Evolutionary conservation across 2,329 filamentous ascomycete genomes (phyloP), one percentile per base, ranked within the genome.

Genomic region (Sclerotinia minor): DNA sequence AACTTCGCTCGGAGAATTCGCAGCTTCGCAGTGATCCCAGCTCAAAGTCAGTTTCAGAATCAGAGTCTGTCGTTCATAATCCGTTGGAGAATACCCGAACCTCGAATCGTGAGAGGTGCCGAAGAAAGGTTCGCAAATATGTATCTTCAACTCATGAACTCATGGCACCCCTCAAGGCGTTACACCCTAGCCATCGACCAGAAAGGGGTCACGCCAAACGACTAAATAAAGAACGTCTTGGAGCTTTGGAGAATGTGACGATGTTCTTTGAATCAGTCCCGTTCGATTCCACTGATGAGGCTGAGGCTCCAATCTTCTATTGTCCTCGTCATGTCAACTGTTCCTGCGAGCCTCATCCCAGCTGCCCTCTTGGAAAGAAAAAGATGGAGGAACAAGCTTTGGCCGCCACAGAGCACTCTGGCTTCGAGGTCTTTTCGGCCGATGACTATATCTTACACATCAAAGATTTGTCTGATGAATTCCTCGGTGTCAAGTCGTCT

Each of bases 181-280:
- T 60, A 7, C 64, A 59, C n/a, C 64, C 64, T 4, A 59, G n/a
- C 5, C 47, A 66, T 13, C 52, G 64, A 17, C 26, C 64, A 38
- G 64, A 66, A 41, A 66, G 17, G 19, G 64, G 64, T 5, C 32
- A 60, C 17, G 50, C 64, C 17, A 61, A 44, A 19, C 52, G 44
- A 38, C 45, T 41, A 32, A 3, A n/a, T 21, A 60, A 66, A 50
- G 44, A 38, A 4, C 44, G 41, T 0, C 41, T 58, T 26, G 64
- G 41, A 45, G n/a, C 53, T 29, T 44, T 64, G n/a, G 35, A 38
- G 1, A 49, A 58, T 21, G 44, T n/a, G 5, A 17, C 64, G 13
- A 19, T 49, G 13, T 47, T 47, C 15, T 59, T 58, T n/a, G 8
- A 64, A 49, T 19, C 60, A 8, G 45, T 64, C 9, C 45, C 60